These are phyloP conservation scores for Yamadazyma conglobata DNA, from an alignment of 1,139 yeast genomes.

Conservation along the genomic window DNA sequence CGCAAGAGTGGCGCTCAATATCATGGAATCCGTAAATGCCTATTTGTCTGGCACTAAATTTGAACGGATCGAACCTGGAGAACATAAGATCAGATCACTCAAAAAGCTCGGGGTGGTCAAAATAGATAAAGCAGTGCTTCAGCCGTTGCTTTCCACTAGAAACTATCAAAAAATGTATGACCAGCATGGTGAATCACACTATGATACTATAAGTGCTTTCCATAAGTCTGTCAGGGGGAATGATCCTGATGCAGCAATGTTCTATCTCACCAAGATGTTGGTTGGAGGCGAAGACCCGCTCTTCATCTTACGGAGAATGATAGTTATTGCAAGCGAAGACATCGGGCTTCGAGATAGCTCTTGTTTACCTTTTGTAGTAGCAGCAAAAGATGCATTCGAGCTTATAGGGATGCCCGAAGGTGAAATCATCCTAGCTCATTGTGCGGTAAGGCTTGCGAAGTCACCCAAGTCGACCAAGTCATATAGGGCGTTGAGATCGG, in stretches of 20 bases:
- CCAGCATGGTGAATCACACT: conserved; percentile 85
- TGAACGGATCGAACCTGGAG: conserved; percentile 17
- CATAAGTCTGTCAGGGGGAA: conserved; percentile 89
- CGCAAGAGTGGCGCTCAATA: conserved; percentile 76
- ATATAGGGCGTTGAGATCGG: conserved; percentile 70
- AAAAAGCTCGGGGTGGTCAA: conserved; percentile 28
- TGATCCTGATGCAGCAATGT: conserved; percentile 84
- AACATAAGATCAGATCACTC: conserved; percentile 17
- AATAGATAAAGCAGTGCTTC: conserved; percentile 33
- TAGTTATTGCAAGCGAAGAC: conserved; percentile 89
- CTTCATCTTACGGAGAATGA: conserved; percentile 88
- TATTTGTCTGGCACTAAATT: conserved; percentile 36
- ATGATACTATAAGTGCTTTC: conserved; percentile 91
- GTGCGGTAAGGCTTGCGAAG: conserved; percentile 81
- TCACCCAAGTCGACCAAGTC: conserved; percentile 86
- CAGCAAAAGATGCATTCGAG: conserved; percentile 83
- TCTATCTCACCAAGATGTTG: conserved; percentile 82
- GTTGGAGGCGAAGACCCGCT: conserved; percentile 92
- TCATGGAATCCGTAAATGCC: conserved; percentile 55
- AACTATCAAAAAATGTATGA: conserved; percentile 70
- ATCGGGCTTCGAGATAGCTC: conserved; percentile 79
- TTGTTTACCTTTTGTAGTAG: conserved; percentile 80
- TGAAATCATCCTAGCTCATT: conserved; percentile 84
- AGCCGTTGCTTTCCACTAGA: conserved; percentile 32
- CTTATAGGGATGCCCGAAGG: conserved; percentile 98